A percentile compares a stretch with the other conserved stretches of the same genome.
Conservation (phyloP, 805 yeast species). For the Candida vartiovaarae region DNA sequence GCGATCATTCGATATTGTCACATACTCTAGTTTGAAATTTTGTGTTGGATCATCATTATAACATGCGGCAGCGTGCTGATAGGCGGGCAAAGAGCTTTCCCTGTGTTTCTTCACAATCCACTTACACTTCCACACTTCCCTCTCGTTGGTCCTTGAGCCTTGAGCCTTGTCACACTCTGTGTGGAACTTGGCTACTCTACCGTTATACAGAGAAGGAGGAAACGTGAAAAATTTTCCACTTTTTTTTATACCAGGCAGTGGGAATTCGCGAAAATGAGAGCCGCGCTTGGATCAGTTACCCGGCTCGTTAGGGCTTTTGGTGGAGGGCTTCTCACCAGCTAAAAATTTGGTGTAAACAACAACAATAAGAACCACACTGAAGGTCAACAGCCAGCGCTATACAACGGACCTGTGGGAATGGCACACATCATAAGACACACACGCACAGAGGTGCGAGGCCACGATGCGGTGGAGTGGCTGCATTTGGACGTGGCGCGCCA, state of each 20-base stretch:
- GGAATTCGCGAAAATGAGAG: no score
- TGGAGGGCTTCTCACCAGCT: not conserved
- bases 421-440: slow-evolving; percentile 8
- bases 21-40: slow-evolving; percentile 59
- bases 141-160: no score
- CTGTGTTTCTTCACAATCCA: not conserved
- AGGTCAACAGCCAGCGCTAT: not conserved
- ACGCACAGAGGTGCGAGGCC: slow-evolving; percentile 3
- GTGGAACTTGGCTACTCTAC: no score
- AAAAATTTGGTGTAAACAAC: slow-evolving; percentile 7
- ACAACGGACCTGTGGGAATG: slow-evolving; percentile 3
- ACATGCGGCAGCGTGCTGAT: no score
- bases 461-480: slow-evolving; percentile 1
- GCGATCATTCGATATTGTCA: slow-evolving; percentile 47
- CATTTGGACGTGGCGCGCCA: slow-evolving; percentile 21
- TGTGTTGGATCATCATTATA: slow-evolving; percentile 25
- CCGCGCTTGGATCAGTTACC: not conserved
- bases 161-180: no score
- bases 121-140: slow-evolving; percentile 2
- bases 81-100: no score
- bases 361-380: not conserved
- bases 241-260: no score
- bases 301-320: slow-evolving; percentile 1
- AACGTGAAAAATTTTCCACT: slow-evolving; percentile 1
- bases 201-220: not conserved